Percentiles rank a stretch among this genome's conserved stretches.
Conservation (phyloP, 176 grass and related monocot genomes). For the Musa beccarii region DNA sequence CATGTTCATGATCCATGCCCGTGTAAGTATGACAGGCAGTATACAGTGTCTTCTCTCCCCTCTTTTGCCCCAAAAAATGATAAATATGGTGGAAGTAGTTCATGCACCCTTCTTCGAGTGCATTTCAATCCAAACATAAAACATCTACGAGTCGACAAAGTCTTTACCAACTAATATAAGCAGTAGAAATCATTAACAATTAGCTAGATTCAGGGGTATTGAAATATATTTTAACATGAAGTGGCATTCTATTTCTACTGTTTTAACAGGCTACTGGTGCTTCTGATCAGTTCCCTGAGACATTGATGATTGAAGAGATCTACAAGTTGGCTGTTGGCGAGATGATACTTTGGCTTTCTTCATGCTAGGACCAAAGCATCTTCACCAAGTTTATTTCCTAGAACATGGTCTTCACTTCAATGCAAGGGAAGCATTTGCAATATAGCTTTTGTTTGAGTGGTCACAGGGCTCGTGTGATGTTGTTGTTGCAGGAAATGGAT, state of each 20-base stretch:
- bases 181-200: not conserved
- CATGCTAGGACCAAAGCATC: not conserved
- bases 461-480: too few relatives aligned
- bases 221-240: too few relatives aligned
- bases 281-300: slow-evolving; percentile 5
- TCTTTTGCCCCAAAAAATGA: too few relatives aligned
- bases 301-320: slow-evolving; percentile 24
- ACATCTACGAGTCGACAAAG: not conserved
- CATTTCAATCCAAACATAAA: not conserved
- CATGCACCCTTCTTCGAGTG: not conserved
- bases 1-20: slow-evolving; percentile 44
- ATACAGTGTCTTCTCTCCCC: too few relatives aligned
- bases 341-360: slow-evolving; percentile 52
- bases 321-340: slow-evolving; percentile 47
- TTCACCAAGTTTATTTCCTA: too few relatives aligned
- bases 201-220: too few relatives aligned
- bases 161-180: not conserved
- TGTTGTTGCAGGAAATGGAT: too few relatives aligned
- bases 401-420: too few relatives aligned
- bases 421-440: too few relatives aligned
- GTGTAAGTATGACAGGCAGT: slow-evolving; percentile 17
- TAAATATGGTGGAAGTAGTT: slow-evolving; percentile 12
- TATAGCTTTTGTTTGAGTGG: too few relatives aligned
- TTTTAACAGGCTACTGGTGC: slow-evolving; percentile 27
- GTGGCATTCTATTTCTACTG: too few relatives aligned